phyloP scores from a whole-genome alignment of 768 basidiomycete genomes.

The Stropharia rugosoannulata region DNA sequence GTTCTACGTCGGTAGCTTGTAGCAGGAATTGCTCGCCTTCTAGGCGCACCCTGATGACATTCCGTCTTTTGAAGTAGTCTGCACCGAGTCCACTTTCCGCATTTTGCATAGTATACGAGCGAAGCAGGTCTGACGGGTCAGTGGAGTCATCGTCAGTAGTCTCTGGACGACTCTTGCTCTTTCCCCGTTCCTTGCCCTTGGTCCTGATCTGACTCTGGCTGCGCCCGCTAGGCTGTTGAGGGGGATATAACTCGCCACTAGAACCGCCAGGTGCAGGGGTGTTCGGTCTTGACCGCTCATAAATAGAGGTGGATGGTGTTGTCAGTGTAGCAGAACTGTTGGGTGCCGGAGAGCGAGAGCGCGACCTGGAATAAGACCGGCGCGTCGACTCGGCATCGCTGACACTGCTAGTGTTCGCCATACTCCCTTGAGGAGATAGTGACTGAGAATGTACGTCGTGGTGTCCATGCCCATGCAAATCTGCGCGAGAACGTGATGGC shows the following conservation, averaged over 20 bases:
- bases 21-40: conserved; percentile 97
- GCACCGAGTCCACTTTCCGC: conserved; percentile 95
- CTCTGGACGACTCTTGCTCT: conserved; percentile 12
- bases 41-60: conserved; percentile 88
- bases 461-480: not conserved
- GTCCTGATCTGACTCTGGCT: not conserved
- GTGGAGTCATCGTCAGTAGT: conserved; percentile 33
- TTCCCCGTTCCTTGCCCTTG: conserved; percentile 16
- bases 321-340: not conserved
- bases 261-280: conserved; percentile 10
- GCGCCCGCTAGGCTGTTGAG: not conserved
- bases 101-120: conserved; percentile 78
- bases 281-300: conserved; percentile 3
- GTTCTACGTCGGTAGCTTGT: conserved; percentile 80
- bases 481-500: conserved; percentile 1
- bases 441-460: no score
- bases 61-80: conserved; percentile 91
- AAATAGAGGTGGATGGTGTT: conserved; percentile 7
- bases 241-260: not conserved
- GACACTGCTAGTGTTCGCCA: no score
- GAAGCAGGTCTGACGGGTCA: conserved; percentile 53
- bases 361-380: not conserved
- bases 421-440: no score
- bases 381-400: not conserved
- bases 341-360: not conserved